Evolutionary conservation across 257 asterid species (phyloP), one percentile per base, ranked within the genome.

Genomic region (Nicotiana sylvestris): DNA sequence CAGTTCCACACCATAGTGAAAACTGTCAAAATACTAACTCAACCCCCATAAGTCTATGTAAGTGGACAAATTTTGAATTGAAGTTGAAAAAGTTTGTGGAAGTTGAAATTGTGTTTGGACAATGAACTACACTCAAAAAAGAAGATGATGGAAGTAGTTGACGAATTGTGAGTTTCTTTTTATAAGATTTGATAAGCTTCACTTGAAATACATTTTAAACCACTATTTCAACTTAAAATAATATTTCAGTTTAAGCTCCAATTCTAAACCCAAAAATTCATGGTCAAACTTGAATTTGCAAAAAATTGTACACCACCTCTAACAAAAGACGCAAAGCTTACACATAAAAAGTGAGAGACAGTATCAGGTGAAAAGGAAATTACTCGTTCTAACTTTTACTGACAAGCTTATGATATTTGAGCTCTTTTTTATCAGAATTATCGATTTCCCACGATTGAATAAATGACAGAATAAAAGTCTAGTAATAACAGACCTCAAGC

Each of bases 401-500:
- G 39, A 74, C 25, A 74, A 49, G 16, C 61, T 13, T 74, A 74
- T 12, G 61, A 74, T 49, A 46, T 13, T 74, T 74, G 61, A 74
- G 79, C 39, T 74, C 21, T 13, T 13, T 25, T 74, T 74, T 25
- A 74, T 49, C 79, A 74, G 61, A 25, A 49, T 74, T 6, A 74
- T 25, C 79, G 51, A 74, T 49, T 74, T 46, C 79, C 58, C 61
- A 2, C 1, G 58, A 74, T 49, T 27, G 76, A 66, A 58, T 32
- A 78, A 81, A 66, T 65, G 76, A 79, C 29, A 15, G 9, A 16
- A 55, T 60, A n/a, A 43, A 11, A 51, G 66, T 60, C 66, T 8
- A 76, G 27, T 76, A 51, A 76, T 76, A 29, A 27, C 65, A 51
- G 17, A 95, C 99, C 98, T 96, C 93, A 77, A 96, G 93, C 89